These are phyloP conservation scores for Gardenia jasminoides DNA, from an alignment of 257 asterid species.

Conservation along the genomic window DNA sequence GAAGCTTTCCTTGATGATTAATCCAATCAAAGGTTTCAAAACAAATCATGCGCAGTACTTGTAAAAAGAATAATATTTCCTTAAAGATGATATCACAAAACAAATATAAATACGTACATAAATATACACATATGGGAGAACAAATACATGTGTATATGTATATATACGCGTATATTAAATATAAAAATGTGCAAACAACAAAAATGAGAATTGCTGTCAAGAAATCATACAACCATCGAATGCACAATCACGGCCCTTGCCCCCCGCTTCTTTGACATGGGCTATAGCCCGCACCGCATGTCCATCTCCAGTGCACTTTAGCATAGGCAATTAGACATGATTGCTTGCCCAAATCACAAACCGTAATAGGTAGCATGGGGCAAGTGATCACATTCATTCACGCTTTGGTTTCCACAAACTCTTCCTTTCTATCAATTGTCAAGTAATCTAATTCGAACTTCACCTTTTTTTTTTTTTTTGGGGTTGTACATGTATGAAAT, in stretches of 20 bases:
- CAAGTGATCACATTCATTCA: too few relatives aligned
- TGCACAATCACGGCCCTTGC: neutral
- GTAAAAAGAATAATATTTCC: neutral
- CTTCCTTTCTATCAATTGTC: too few relatives aligned
- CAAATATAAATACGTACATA: neutral
- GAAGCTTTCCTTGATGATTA: too few relatives aligned
- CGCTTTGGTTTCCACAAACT: neutral
- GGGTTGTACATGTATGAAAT: too few relatives aligned
- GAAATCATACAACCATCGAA: neutral
- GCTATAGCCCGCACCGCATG: neutral
- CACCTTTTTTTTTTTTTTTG: too few relatives aligned
- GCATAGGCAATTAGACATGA: neutral
- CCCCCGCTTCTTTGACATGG: neutral
- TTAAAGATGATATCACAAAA: neutral
- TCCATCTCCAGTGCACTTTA: neutral
- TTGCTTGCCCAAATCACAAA: slow-evolving; percentile 1
- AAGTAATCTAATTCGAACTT: too few relatives aligned
- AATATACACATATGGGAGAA: too few relatives aligned
- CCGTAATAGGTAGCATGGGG: neutral
- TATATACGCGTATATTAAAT: neutral
- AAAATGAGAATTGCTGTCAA: neutral
- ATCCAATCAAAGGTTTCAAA: too few relatives aligned
- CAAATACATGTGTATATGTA: too few relatives aligned
- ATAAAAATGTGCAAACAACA: neutral
- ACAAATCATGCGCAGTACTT: neutral